phyloP scores from a whole-genome alignment of 176 grass and related monocot genomes.

The Melocanna baccifera region DNA sequence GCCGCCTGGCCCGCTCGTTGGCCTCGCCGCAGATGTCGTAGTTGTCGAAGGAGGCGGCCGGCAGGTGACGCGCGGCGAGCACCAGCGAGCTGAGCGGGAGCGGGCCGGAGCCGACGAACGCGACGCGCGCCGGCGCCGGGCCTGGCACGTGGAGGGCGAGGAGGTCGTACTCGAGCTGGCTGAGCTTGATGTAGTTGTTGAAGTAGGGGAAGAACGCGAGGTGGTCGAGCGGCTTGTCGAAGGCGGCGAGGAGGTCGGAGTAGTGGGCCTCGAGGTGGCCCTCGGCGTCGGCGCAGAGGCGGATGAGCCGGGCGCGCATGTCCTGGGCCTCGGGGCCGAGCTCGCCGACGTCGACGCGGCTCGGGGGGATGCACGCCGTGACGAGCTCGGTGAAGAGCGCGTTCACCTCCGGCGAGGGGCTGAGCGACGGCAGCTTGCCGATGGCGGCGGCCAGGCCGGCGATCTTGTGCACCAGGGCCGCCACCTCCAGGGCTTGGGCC shows the following conservation, averaged over 20 bases:
- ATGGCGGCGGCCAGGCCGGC: conserved; percentile 37
- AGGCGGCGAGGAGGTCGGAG: conserved; percentile 65
- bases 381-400: conserved; percentile 81
- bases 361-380: conserved; percentile 60
- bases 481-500: conserved; percentile 12
- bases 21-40: conserved; percentile 54
- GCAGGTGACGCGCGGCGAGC: conserved; percentile 45
- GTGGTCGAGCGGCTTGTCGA: conserved; percentile 68
- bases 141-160: conserved; percentile 40
- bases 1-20: conserved; percentile 54
- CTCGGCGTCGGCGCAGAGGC: conserved; percentile 62
- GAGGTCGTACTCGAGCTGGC: conserved; percentile 64
- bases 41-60: conserved; percentile 43
- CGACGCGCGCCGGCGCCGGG: conserved; percentile 43
- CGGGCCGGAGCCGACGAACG: conserved; percentile 69
- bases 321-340: conserved; percentile 50
- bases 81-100: conserved; percentile 64
- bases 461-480: conserved; percentile 63
- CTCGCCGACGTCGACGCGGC: conserved; percentile 48
- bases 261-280: conserved; percentile 76
- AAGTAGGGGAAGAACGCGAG: conserved; percentile 70
- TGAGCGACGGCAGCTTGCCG: conserved; percentile 52
- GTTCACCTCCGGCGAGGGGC: conserved; percentile 65
- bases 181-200: conserved; percentile 76
- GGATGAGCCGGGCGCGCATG: conserved; percentile 62